Evolutionary conservation across 257 asterid species (phyloP), one percentile per base, ranked within the genome.

Genomic region (Nicotiana attenuata): DNA sequence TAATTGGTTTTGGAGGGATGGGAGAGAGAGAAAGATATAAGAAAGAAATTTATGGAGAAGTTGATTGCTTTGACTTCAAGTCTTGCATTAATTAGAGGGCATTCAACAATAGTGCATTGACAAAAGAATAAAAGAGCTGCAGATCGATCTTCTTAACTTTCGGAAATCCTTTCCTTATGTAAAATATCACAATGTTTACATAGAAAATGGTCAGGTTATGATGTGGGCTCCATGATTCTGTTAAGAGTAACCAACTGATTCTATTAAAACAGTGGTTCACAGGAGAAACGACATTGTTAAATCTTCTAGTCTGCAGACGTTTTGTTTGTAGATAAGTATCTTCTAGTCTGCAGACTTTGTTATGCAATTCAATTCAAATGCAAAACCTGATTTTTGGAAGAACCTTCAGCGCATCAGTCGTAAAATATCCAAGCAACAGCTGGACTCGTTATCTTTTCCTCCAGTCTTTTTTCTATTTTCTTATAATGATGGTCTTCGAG

Each of bases 1-100:
- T 15, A 47, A 45, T 73, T 47, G 22, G 26, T 47, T 24, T 73
- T 47, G 61, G 79, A 88, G 67, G 86, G n/a, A 84, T 31, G 53
- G 66, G 82, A 14, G 35, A 15, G 79, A 26, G 81, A 73, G 69
- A 77, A 9, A 75, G 83, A 80, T 80, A 80, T 80, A 29, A 26
- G 77, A 79, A 38, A 63, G 83, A 26, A 81, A 56, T 77, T n/a
- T 41, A 53, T 76, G 77, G 60, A 80, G 80, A 41, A 67, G 50
- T 59, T 29, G 59, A 82, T 29, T 61, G 78, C 22, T 65, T 29
- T 11, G 22, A 16, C 60, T 47, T 45, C 78, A 63, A 26, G 41
- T 13, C 5, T 26, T 64, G 41, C 69, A 64, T 64, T 24, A 13
- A 64, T 26, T 28, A 65, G 17, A 65, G 71, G 71, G 20, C 41